A percentile compares a stretch with the other conserved stretches of the same genome.
phyloP scores from a whole-genome alignment of 164 flowering plant genomes.

The Stephania japonica region DNA sequence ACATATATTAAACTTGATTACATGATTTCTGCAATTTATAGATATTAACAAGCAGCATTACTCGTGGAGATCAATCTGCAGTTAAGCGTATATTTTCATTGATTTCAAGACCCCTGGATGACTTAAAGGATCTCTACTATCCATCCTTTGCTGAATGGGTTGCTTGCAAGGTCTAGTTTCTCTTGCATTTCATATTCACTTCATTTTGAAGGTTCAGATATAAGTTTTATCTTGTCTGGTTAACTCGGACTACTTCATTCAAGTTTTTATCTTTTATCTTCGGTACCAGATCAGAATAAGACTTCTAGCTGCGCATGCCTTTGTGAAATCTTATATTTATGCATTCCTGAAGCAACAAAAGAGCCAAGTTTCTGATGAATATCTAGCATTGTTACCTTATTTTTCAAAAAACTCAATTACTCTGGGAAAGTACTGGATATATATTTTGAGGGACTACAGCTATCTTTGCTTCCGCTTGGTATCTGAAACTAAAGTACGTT shows the following conservation, averaged over 20 bases:
- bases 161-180: constrained; percentile 68
- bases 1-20: not conserved
- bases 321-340: constrained; percentile 83
- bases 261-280: not conserved
- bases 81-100: constrained; percentile 79
- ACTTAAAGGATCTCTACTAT: constrained; percentile 77
- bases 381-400: constrained; percentile 57
- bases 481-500: constrained; percentile 52
- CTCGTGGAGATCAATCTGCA: constrained; percentile 81
- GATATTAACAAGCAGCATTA: constrained; percentile 86
- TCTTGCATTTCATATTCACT: not conserved
- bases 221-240: not conserved
- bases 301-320: constrained; percentile 93
- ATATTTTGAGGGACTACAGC: constrained; percentile 57
- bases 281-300: constrained; percentile 65
- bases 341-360: constrained; percentile 57
- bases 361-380: constrained; percentile 52
- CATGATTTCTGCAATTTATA: constrained; percentile 28
- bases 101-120: constrained; percentile 80
- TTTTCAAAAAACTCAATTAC: constrained; percentile 65
- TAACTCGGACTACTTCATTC: not conserved
- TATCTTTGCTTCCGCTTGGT: constrained; percentile 52
- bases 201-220: not conserved
- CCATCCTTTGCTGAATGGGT: constrained; percentile 99
- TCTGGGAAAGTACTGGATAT: constrained; percentile 80